Conservation (phyloP, 2,329 filamentous ascomycete species). For the Talaromyces atroroseus region DNA sequence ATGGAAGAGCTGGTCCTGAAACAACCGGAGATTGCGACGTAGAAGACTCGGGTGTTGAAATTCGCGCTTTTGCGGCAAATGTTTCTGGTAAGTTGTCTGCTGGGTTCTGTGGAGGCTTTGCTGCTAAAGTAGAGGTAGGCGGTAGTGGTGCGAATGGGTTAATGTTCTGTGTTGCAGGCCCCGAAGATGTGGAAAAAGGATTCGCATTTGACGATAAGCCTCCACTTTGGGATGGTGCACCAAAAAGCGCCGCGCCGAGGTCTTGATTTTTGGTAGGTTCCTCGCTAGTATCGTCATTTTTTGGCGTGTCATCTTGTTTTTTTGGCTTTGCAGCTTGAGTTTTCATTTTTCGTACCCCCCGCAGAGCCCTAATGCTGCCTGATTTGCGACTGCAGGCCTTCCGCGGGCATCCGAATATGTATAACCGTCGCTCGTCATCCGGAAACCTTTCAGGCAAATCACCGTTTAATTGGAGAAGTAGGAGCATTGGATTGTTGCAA, state of each 20-base stretch:
- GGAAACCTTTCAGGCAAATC: conserved; percentile 84
- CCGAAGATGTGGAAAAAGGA: conserved; percentile 48
- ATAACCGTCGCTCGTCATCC: conserved; percentile 79
- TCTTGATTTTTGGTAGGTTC: conserved; percentile 26
- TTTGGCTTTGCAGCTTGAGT: conserved; percentile 27
- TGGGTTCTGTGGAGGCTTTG: conserved; percentile 37
- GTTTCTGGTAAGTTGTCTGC: conserved; percentile 64
- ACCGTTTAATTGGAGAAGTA: conserved; percentile 85
- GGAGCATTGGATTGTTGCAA: conserved; percentile 75
- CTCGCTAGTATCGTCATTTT: conserved; percentile 10
- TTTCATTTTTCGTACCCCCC: conserved; percentile 55
- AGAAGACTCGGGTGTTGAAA: conserved; percentile 37
- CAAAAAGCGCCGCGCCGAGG: conserved; percentile 59
- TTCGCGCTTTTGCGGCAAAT: conserved; percentile 64
- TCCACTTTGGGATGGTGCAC: conserved; percentile 39
- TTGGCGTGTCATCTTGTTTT: conserved; percentile 17
- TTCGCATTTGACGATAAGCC: conserved; percentile 51
- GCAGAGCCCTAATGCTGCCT: conserved; percentile 71
- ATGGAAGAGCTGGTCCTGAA: conserved; percentile 57
- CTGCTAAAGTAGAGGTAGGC: conserved; percentile 36
- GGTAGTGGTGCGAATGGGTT: conserved; percentile 58
- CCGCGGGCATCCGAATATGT: conserved; percentile 74
- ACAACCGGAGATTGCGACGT: conserved; percentile 25
- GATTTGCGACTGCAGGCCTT: conserved; percentile 75
- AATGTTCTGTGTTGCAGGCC: conserved; percentile 27